These are phyloP conservation scores for Neurospora sp. DNA, from an alignment of 2,329 filamentous ascomycete species.

Conservation along the genomic window DNA sequence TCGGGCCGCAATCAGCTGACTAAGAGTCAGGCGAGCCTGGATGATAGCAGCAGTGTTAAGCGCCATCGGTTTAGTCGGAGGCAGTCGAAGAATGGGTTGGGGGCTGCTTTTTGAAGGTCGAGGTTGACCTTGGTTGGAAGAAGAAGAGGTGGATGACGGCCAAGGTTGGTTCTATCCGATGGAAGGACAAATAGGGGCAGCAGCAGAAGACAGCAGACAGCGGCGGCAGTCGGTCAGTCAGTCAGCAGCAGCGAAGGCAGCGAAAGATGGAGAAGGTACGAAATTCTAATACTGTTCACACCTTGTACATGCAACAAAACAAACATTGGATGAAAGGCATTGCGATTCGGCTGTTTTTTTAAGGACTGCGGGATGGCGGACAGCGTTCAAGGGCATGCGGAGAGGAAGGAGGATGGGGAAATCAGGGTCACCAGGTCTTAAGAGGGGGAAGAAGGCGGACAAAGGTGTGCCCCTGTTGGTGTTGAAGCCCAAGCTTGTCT, in stretches of 20 bases:
- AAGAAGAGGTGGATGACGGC: not conserved
- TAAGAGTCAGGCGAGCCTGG: conserved; percentile 47
- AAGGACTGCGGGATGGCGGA: not conserved
- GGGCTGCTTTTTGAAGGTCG: conserved; percentile 55
- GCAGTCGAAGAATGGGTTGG: conserved; percentile 89
- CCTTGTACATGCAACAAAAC: not conserved
- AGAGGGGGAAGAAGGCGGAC: too few relatives aligned
- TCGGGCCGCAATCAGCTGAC: conserved; percentile 45
- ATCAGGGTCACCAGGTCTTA: too few relatives aligned
- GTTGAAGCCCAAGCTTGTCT: not conserved
- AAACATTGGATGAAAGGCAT: not conserved
- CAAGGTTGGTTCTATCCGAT: not conserved
- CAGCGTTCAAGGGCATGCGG: not conserved
- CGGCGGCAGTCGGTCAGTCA: too few relatives aligned
- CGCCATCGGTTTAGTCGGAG: conserved; percentile 76
- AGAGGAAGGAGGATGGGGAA: too few relatives aligned
- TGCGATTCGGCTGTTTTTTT: not conserved
- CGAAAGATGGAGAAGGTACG: not conserved
- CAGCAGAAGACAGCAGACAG: too few relatives aligned
- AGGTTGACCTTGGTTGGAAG: not conserved
- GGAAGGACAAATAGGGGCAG: too few relatives aligned
- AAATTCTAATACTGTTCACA: conserved; percentile 2
- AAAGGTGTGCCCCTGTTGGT: not conserved
- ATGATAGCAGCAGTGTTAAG: conserved; percentile 25
- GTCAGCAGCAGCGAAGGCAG: not conserved